phyloP scores from a whole-genome alignment of 2,329 filamentous ascomycete genomes.

The Apiospora arundinis region DNA sequence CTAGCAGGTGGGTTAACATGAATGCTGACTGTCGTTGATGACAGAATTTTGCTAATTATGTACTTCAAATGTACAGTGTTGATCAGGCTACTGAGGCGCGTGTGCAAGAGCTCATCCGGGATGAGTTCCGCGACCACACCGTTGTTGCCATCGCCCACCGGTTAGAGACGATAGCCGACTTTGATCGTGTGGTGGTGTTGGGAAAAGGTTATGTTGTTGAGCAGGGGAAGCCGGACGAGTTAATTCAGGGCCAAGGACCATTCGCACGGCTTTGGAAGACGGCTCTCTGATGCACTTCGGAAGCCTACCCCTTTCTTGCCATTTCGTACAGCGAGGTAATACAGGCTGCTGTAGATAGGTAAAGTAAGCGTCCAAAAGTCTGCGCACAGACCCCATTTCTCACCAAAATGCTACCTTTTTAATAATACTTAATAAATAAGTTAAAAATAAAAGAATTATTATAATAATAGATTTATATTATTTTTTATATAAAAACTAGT shows the following conservation, averaged over 20 bases:
- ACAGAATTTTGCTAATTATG: neutral
- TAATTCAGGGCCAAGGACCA: slow-evolving; percentile 21
- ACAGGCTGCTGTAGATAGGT: too few species aligned
- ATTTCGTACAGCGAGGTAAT: too few species aligned
- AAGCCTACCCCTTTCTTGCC: neutral
- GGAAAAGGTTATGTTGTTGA: slow-evolving; percentile 56
- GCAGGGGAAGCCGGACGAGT: slow-evolving; percentile 29
- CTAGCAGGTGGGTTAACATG: slow-evolving; percentile 38
- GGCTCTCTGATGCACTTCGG: neutral
- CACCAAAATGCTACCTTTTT: too few species aligned
- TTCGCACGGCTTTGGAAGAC: slow-evolving; percentile 21
- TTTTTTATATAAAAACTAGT: too few species aligned
- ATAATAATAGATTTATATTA: too few species aligned
- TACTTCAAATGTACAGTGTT: slow-evolving; percentile 23
- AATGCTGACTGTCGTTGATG: neutral
- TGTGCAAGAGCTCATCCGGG: slow-evolving; percentile 27
- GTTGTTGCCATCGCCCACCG: slow-evolving; percentile 45
- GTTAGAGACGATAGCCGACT: slow-evolving; percentile 49
- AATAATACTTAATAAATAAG: too few species aligned
- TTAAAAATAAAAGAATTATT: too few species aligned
- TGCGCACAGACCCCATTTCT: too few species aligned
- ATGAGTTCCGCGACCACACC: slow-evolving; percentile 47
- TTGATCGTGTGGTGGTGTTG: slow-evolving; percentile 58
- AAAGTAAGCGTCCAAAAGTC: too few species aligned
- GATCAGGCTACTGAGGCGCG: slow-evolving; percentile 28